Percentiles rank a stretch among this genome's conserved stretches.
Evolutionary conservation across 1,139 yeast genomes (phyloP).

Genomic region (Nakaseomyces uthaithaninus): DNA sequence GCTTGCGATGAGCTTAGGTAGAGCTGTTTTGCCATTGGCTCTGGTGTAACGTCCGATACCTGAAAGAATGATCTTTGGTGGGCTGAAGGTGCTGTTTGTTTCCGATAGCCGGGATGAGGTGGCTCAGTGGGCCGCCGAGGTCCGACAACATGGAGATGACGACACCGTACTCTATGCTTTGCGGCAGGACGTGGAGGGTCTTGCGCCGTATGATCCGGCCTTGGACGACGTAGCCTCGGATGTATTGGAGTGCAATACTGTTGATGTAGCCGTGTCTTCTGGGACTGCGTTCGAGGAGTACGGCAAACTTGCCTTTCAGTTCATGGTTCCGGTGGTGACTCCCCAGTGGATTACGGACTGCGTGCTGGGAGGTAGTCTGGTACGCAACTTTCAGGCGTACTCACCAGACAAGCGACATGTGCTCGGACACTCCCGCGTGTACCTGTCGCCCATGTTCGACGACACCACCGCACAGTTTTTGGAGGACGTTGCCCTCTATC

Average conservation of each 20-base stretch:
- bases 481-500: constrained; percentile 33
- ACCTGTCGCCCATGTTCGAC: neutral
- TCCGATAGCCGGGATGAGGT: neutral
- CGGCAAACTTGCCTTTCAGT: constrained; percentile 36
- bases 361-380: constrained; percentile 35
- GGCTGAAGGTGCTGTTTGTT: neutral
- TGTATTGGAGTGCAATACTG: constrained; percentile 2
- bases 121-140: constrained; percentile 1
- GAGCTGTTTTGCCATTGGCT: no score
- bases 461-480: constrained; percentile 38
- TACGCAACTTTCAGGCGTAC: constrained; percentile 14
- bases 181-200: no score
- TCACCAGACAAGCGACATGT: neutral
- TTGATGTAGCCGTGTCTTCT: constrained; percentile 49
- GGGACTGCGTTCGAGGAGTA: constrained; percentile 49
- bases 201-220: neutral
- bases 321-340: constrained; percentile 61
- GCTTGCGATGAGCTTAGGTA: no score
- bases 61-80: no score
- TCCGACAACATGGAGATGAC: neutral
- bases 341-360: constrained; percentile 57
- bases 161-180: neutral
- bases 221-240: neutral
- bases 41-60: no score
- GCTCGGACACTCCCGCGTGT: neutral